Conservation (phyloP, 169 alveolate genomes). For the Amoebophrya sp. region DNA sequence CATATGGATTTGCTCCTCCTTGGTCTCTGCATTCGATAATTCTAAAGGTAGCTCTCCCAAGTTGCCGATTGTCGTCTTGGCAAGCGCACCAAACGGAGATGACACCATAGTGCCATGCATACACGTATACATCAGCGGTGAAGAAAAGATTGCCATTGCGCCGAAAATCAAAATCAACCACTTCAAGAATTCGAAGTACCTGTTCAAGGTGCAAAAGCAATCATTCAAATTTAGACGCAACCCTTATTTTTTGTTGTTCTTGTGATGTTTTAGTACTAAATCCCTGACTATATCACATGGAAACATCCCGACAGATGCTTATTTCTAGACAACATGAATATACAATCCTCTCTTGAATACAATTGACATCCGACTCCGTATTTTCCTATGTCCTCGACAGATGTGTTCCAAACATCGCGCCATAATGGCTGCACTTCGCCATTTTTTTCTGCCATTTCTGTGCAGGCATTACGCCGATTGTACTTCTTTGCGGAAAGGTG, state of each 20-base stretch:
- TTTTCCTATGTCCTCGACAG: not conserved
- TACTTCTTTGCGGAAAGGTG: not conserved
- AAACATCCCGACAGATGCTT: too few species aligned
- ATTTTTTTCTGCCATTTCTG: too few species aligned
- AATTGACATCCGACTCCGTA: not conserved
- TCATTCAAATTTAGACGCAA: too few species aligned
- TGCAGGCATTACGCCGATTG: not conserved
- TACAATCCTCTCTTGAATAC: too few species aligned
- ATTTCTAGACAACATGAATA: too few species aligned
- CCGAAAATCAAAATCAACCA: not conserved
- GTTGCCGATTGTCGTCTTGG: not conserved
- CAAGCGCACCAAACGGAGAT: not conserved
- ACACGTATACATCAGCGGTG: not conserved
- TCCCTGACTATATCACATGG: too few species aligned
- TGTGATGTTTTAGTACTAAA: too few species aligned
- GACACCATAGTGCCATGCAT: conserved; percentile 9
- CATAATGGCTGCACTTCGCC: too few species aligned
- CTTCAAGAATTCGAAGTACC: not conserved
- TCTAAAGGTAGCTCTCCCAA: not conserved
- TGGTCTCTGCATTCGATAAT: not conserved
- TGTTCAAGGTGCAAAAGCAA: too few species aligned
- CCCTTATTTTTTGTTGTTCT: too few species aligned
- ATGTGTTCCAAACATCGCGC: not conserved
- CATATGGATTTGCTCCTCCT: not conserved
- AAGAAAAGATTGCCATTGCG: not conserved